Base-by-base conservation (phyloP, 2,329 filamentous ascomycete genomes). In the Microcera coccophila region DNA sequence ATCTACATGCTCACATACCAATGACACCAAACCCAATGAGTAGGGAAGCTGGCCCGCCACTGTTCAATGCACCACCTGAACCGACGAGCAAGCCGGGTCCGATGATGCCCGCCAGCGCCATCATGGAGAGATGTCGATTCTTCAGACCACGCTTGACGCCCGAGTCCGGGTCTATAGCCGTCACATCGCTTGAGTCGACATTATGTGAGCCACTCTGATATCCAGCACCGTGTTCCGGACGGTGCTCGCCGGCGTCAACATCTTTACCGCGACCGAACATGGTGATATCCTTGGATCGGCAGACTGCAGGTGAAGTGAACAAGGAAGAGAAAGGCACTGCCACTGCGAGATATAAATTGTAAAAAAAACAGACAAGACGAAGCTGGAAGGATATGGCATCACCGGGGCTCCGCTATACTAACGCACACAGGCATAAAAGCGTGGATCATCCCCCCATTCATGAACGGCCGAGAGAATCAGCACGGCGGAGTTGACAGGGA, bases 1-100 rank as follows among this genome's bases (percentile, higher is more conserved):
- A 21, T 12, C 22, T 21, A 9, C 21, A 31, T 4, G n/a, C 32
- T 24, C 34, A 53, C 59, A 40, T 58, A 68, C 66, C 85, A 50
- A 88, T 84, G 20, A 87, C 68, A 9, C 74, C 78, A 51, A 90
- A 90, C 2, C 85, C 85, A 57, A 90, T 87, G 26, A 90, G 62
- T 37, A 88, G 65, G 0, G 84, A 81, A 0, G 83, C 85, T 14
- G 86, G 85, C 0, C 86, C 86, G 42, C 84, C 85, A 32, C 73
- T 77, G 11, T 76, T 71, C 18, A 90, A 68, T 0, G 85, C 85
- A 36, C 82, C 79, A 26, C 86, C 85, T 3, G 82, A 76, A 14
- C 85, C 85, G 41, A 89, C 81, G 3, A 90, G 73, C 31, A 90
- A 69, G 17, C 85, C 85, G 4, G 85, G 84, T 0, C 86, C 85